Base-by-base conservation (phyloP, 768 basidiomycete genomes). In the Gloeopeniophorella convolvens region DNA sequence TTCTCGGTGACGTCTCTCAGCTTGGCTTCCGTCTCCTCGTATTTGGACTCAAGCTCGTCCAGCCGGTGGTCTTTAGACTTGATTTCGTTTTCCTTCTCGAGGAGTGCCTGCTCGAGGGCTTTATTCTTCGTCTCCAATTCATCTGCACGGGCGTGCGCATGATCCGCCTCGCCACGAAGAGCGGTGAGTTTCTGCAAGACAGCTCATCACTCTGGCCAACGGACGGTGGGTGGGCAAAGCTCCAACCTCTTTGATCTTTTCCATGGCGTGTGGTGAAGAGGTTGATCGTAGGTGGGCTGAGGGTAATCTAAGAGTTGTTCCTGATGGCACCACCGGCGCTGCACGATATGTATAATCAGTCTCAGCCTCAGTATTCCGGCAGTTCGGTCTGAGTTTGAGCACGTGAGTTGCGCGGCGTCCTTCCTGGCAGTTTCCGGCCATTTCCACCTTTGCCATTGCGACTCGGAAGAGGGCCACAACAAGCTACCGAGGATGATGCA, bases 51-150 rank as follows among this genome's bases (percentile, higher is more conserved):
- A 26, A 54, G 52, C 12, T n/a, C 24, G 16, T 43, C 52, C 35
- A 54, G 16, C 31, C 35, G 42, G 46, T 54, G 52, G 27, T 54
- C 42, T 20, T 54, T 54, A 10, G 52, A 54, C 46, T 37, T 43
- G n/a, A 54, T 44, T 4, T 54, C 52, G 27, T 54, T 45, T 0
- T 54, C 52, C 31, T n/a, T 42, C 35, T 54, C 46, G 11, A 54
- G 52, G 4, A 54, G 46, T 2, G 52, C 24, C n/a, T 54, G 46
- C 31, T 54, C 39, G 24, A 54, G 52, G 35, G 12, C 3, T 47
- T 54, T 54, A 21, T 33, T 44, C 24, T 43, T 43, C 9, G 30
- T 16, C 8, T 48, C 52, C 13, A 47, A 45, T 11, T 11, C 13
- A 18, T 54, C 52, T 20, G 52, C 52, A 15, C 46, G 52, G 12